Evolutionary conservation across 176 grass and related monocot genomes (phyloP).

Genomic region (Poa pratensis): DNA sequence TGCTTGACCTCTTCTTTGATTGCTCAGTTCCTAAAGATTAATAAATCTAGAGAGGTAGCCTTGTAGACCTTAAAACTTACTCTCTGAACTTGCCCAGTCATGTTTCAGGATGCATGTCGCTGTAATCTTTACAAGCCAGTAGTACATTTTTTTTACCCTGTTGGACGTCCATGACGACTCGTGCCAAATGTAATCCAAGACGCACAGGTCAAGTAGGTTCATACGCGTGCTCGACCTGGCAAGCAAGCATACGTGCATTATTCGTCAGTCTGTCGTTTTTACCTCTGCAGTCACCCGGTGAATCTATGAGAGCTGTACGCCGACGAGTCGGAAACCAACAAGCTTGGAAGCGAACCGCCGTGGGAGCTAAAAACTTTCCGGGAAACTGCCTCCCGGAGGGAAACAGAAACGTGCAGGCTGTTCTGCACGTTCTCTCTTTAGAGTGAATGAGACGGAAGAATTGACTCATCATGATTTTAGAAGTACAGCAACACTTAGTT

Average conservation of each 20-base stretch:
- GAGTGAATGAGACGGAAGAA: too few species aligned
- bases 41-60: not conserved
- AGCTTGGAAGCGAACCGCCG: not conserved
- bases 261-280: not conserved
- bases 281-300: not conserved
- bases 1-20: constrained; percentile 29
- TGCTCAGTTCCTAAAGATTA: not conserved
- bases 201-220: not conserved
- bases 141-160: not conserved
- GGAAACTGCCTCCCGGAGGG: constrained; percentile 37
- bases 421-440: not conserved
- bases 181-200: not conserved
- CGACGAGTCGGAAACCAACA: not conserved
- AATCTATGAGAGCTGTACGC: not conserved
- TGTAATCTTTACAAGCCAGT: not conserved
- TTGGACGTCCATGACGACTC: not conserved
- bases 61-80: not conserved
- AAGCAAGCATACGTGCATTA: not conserved
- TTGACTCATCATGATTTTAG: too few species aligned
- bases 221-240: not conserved
- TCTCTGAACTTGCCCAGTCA: not conserved
- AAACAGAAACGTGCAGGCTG: constrained; percentile 1
- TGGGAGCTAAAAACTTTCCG: constrained; percentile 19
- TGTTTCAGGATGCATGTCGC: not conserved
- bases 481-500: too few species aligned